Base-by-base conservation (phyloP, 2,329 filamentous ascomycete genomes). In the Diaporthe citri region DNA sequence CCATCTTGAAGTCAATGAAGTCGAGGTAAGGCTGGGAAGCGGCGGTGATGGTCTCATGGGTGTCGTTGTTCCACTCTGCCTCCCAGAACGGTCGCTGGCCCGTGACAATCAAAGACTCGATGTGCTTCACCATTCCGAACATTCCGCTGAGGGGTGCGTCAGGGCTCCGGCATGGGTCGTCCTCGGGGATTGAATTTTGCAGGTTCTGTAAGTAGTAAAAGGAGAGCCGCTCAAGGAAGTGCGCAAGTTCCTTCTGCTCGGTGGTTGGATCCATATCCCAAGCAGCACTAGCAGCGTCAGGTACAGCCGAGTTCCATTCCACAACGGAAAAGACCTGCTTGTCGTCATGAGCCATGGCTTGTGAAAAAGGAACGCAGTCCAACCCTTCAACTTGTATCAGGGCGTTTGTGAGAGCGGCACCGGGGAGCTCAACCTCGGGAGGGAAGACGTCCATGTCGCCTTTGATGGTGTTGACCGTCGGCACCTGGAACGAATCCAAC, bases 381-480 rank as follows among this genome's bases (percentile, higher is more conserved):
- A 62, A 7, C 8, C 59, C 59, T 46, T 62, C 39, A 4, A 62
- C 59, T 46, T 62, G 59, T 28, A 62, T 62, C 39, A 62, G 20
- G 39, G 59, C 39, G 28, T 62, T 62, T 3, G 36, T 43, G 13
- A 43, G n/a, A 1, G 36, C 36, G 7, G 57, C 36, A 28, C n/a
- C 36, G 8, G 36, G 36, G 36, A 43, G 57, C n/a, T 62, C 36
- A 28, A 60, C 57, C n/a, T 60, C 57, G 7, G 57, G 57, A 25
- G 57, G 57, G 8, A 60, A 60, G 36, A 60, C 57, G 22, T 60
- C 57, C 57, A 60, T 60, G 57, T 60, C 57, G n/a, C 57, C 57
- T 17, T 60, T 60, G 57, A 62, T 62, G 36, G 36, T 43, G n/a
- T 43, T 62, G n/a, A 62, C 15, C 36, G 36, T 62, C 10, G 57